Percentiles rank a stretch among this genome's conserved stretches.
Conservation (phyloP, 1,284 basidiomycete species). For the Termitomyces sp. region DNA sequence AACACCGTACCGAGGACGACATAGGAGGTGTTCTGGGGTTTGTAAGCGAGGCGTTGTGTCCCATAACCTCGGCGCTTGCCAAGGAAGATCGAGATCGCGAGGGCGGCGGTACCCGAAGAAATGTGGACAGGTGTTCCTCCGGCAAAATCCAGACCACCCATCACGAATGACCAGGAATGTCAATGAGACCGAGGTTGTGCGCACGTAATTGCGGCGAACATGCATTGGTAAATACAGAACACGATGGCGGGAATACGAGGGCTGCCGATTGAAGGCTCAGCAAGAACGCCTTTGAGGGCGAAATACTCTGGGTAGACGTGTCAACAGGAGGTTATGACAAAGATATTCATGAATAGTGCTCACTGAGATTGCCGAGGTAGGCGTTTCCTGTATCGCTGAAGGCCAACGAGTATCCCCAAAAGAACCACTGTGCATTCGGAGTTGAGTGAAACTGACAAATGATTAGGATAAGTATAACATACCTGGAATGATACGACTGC, state of each 20-base stretch:
- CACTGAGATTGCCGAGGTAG: constrained; percentile 64
- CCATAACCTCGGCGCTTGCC: constrained; percentile 91
- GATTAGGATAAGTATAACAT: constrained; percentile 24
- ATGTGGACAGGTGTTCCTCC: constrained; percentile 96
- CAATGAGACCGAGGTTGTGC: constrained; percentile 18
- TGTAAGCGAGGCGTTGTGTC: constrained; percentile 86
- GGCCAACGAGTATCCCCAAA: constrained; percentile 70
- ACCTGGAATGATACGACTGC: constrained; percentile 75
- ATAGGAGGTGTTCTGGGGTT: constrained; percentile 83
- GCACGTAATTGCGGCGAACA: constrained; percentile 84
- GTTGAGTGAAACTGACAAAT: constrained; percentile 21
- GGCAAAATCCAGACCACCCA: constrained; percentile 90
- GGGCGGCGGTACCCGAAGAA: constrained; percentile 83
- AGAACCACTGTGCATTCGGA: constrained; percentile 51
- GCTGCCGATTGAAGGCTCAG: constrained; percentile 71
- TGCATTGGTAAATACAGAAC: constrained; percentile 86
- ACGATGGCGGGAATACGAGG: constrained; percentile 74
- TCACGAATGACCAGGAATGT: constrained; percentile 60
- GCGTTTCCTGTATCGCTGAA: constrained; percentile 58
- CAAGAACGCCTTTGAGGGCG: constrained; percentile 77
- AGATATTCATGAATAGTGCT: constrained; percentile 38
- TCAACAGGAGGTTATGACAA: constrained; percentile 24
- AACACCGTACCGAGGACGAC: constrained; percentile 90
- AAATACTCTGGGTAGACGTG: constrained; percentile 58
- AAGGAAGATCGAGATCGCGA: constrained; percentile 90